Base-by-base conservation (phyloP, 768 basidiomycete species). In the Termitomyces sp. region DNA sequence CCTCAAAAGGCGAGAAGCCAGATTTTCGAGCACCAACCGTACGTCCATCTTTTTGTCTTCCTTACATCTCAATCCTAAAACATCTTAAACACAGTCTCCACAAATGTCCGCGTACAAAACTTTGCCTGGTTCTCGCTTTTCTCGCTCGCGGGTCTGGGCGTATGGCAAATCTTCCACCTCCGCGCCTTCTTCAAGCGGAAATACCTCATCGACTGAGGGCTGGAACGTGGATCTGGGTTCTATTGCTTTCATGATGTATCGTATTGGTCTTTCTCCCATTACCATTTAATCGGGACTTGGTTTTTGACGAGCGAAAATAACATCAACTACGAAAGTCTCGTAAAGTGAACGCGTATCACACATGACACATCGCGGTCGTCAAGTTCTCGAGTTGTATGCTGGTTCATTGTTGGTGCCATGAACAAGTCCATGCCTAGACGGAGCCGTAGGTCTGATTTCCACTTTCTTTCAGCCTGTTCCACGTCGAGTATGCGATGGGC, bases 161-260 rank as follows among this genome's bases (percentile, higher is more conserved):
- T 81, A 43, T 99, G 96, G 97, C 95, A 98, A 75, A 90, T 99
- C 44, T 75, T 97, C 69, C 96, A 98, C 68, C 77, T 99, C 14
- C 85, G 95, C 45, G 83, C 93, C 6, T 98, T 90, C 84, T 98
- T 98, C 84, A 95, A 92, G 77, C 83, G 89, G 67, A 97, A 95
- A 74, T 93, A 95, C 73, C 86, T 95, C 67, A 95, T 95, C 66
- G 92, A 95, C 67, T 90, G 73, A 74, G 40, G 35, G 16, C 11
- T 31, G 21, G 16, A n/a, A 38, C 12, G 54, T 40, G 21, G 12
- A 32, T 37, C 14, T 8, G 46, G 38, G 19, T 31, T 31, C 3
- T 47, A n/a, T n/a, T n/a, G 29, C 35, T 38, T 38, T 5, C 37
- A 21, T 51, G 38, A 44, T 57, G 42, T 51, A 51, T 45, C 43